A percentile compares a stretch with the other conserved stretches of the same genome.
Evolutionary conservation across 345 rosid genomes (phyloP).

Genomic region (Euphorbia pulcherrima): DNA sequence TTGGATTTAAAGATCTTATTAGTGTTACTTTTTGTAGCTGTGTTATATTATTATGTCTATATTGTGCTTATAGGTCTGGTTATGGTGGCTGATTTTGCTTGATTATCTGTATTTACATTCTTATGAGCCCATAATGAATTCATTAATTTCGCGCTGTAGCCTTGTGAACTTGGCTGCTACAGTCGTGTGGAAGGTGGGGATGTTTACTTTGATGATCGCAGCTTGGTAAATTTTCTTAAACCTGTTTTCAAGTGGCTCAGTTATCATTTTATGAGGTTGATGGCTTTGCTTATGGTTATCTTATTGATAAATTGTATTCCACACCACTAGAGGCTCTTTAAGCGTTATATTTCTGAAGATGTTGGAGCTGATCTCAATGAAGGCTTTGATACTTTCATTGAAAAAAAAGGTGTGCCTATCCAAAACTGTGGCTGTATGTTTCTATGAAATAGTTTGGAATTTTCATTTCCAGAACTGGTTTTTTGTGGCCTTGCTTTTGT

Average conservation of each 20-base stretch:
- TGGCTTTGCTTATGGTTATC: slow-evolving; percentile 11
- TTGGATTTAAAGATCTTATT: neutral
- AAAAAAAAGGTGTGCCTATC: slow-evolving; percentile 56
- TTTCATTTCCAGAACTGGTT: neutral
- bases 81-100: neutral
- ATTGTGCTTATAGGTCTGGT: neutral
- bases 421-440: neutral
- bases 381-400: slow-evolving; percentile 80
- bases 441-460: neutral
- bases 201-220: slow-evolving; percentile 70
- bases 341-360: slow-evolving; percentile 67
- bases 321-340: slow-evolving; percentile 71
- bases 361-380: slow-evolving; percentile 89
- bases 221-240: slow-evolving; percentile 56
- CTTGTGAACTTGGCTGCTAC: slow-evolving; percentile 82
- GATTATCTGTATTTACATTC: too few relatives aligned
- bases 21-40: neutral
- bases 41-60: neutral
- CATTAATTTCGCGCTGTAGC: slow-evolving; percentile 41
- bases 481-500: slow-evolving; percentile 1
- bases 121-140: slow-evolving; percentile 4
- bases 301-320: slow-evolving; percentile 18
- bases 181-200: slow-evolving; percentile 86
- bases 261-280: slow-evolving; percentile 10
- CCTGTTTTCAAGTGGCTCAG: neutral